Conservation (phyloP, 176 grass and related monocot genomes). For the Bromus sterilis region DNA sequence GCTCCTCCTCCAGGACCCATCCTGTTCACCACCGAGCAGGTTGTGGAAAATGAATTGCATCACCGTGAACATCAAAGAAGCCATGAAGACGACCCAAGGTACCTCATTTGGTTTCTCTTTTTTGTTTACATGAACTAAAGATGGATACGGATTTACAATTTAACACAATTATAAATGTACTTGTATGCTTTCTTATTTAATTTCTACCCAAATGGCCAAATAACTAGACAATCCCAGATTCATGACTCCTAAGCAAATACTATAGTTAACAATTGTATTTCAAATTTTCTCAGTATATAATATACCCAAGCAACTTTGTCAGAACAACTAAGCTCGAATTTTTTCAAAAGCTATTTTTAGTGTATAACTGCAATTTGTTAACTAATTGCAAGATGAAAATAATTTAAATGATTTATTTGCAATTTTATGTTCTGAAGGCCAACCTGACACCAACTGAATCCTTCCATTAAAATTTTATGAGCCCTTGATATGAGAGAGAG, state of each 20-base stretch:
- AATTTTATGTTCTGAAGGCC: not conserved
- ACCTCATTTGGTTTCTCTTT: no score
- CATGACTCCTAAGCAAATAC: not conserved
- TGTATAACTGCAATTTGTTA: not conserved
- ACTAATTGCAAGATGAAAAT: not conserved
- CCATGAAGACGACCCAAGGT: no score
- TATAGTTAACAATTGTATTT: not conserved
- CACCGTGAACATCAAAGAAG: no score
- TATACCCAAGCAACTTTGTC: not conserved
- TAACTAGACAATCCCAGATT: not conserved
- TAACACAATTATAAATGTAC: not conserved
- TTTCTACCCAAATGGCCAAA: not conserved
- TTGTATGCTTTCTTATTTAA: not conserved
- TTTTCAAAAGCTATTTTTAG: not conserved
- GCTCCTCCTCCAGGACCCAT: no score
- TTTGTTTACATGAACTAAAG: no score
- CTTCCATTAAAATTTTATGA: constrained; percentile 99
- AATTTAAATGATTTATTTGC: not conserved
- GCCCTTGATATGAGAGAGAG: constrained; percentile 81
- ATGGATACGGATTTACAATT: not conserved
- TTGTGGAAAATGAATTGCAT: no score
- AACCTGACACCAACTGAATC: constrained; percentile 94
- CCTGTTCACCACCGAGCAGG: no score
- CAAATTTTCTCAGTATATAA: not conserved
- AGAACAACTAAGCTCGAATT: not conserved